Evolutionary conservation across 306 rosid genomes (phyloP).

Genomic region (Cicer cuneatum): DNA sequence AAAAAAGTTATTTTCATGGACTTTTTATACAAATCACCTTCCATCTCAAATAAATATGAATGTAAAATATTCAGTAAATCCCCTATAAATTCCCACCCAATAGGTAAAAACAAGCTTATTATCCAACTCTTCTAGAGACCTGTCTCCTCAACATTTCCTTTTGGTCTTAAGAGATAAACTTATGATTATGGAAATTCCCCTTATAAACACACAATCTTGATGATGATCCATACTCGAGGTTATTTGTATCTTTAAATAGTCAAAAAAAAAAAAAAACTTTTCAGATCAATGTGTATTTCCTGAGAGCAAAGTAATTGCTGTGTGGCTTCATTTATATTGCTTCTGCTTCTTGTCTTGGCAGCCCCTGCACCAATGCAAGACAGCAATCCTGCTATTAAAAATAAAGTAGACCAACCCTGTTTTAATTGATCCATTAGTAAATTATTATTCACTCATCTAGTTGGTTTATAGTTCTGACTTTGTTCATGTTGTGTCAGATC

Average conservation of each 20-base stretch:
- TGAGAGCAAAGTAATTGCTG: conserved; percentile 11
- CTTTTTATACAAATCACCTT: background rate
- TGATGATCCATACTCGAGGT: background rate
- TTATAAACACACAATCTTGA: conserved; percentile 10
- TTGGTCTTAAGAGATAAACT: background rate
- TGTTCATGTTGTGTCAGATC: conserved; percentile 59
- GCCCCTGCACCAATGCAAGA: background rate
- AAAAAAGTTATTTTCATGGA: background rate
- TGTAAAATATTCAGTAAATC: background rate
- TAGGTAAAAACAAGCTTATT: background rate
- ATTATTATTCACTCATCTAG: conserved; percentile 15
- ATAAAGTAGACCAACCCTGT: background rate
- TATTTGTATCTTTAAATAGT: background rate
- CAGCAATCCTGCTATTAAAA: conserved; percentile 1
- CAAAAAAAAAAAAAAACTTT: background rate
- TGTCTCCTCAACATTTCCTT: conserved; percentile 2
- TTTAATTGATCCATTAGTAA: conserved; percentile 23
- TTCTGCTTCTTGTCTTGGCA: conserved; percentile 18
- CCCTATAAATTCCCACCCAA: background rate
- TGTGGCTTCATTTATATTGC: conserved; percentile 13
- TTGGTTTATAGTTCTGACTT: conserved; percentile 43
- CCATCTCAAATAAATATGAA: background rate
- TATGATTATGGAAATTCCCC: background rate
- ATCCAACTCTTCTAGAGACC: background rate
- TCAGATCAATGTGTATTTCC: background rate